These are phyloP conservation scores for Tardiomyces depauwii DNA, from an alignment of 1,139 yeast genomes.

Conservation along the genomic window DNA sequence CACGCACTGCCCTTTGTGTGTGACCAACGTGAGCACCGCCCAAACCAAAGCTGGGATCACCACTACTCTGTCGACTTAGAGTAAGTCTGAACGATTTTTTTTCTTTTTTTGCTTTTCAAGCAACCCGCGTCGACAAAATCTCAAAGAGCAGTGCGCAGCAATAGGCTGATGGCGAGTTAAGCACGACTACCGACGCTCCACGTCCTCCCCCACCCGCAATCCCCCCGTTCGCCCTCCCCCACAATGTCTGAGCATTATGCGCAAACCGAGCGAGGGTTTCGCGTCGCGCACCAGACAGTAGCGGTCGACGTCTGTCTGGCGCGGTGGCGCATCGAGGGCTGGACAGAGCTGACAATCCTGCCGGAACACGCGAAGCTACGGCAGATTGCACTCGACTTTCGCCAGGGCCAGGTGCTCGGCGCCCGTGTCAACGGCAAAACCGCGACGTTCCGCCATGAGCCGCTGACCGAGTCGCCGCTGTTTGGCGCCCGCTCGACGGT, in stretches of 20 bases:
- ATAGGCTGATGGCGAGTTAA: too few species aligned
- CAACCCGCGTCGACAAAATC: too few species aligned
- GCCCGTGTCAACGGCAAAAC: conserved; percentile 52
- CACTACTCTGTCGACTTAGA: too few species aligned
- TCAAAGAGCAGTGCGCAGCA: too few species aligned
- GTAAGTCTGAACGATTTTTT: too few species aligned
- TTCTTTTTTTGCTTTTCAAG: too few species aligned
- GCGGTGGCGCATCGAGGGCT: conserved; percentile 45
- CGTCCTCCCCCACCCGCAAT: too few species aligned
- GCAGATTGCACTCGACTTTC: conserved; percentile 62
- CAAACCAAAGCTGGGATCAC: too few species aligned
- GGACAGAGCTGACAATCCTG: conserved; percentile 69
- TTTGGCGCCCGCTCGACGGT: conserved; percentile 35
- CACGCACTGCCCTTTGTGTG: too few species aligned
- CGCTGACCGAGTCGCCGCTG: conserved; percentile 34
- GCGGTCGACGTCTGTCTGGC: conserved; percentile 57
- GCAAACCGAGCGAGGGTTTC: conserved; percentile 25
- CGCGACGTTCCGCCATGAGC: conserved; percentile 42
- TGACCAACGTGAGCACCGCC: too few species aligned
- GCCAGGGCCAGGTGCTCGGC: conserved; percentile 57
- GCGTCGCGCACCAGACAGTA: conserved; percentile 59
- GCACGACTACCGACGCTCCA: too few species aligned
- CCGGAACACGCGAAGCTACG: conserved; percentile 56
- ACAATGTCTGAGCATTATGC: not conserved
- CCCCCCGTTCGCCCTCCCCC: too few species aligned